Evolutionary conservation across 148 eudicot species (phyloP).

Genomic region (Vaccinium myrtillus): DNA sequence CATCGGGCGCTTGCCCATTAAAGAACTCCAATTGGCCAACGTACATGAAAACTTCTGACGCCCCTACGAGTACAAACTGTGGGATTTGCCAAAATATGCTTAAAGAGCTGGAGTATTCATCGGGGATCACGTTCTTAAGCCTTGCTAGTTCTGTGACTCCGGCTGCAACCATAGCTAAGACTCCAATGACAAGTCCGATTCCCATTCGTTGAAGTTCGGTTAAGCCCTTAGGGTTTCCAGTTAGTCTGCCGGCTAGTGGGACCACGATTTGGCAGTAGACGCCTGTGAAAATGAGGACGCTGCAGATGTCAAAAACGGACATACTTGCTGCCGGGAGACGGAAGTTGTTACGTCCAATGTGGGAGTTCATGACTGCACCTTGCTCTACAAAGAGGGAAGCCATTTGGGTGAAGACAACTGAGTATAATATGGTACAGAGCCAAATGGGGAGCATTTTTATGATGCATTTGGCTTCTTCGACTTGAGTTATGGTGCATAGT

Average conservation of each 20-base stretch:
- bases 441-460: conserved; percentile 75
- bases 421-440: conserved; percentile 90
- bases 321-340: conserved; percentile 88
- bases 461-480: conserved; percentile 92
- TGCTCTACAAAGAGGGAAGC: conserved; percentile 95
- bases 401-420: conserved; percentile 94
- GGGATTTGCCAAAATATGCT: conserved; percentile 87
- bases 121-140: conserved; percentile 38
- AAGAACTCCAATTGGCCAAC: conserved; percentile 89
- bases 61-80: conserved; percentile 81
- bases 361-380: conserved; percentile 72
- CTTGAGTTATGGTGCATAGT: conserved; percentile 82
- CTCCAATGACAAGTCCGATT: conserved; percentile 63
- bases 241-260: conserved; percentile 51
- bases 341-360: conserved; percentile 31
- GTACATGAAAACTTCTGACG: conserved; percentile 90
- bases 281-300: conserved; percentile 69
- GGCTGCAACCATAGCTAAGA: conserved; percentile 74
- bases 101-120: conserved; percentile 34
- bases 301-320: conserved; percentile 72
- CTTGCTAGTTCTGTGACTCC: conserved; percentile 64
- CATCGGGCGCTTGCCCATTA: conserved; percentile 87
- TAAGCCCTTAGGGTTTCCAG: conserved; percentile 68
- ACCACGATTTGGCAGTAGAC: conserved; percentile 59
- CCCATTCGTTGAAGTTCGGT: conserved; percentile 95